These are phyloP conservation scores for Bromus sterilis DNA, from an alignment of 176 grass and related monocot genomes.

Conservation along the genomic window DNA sequence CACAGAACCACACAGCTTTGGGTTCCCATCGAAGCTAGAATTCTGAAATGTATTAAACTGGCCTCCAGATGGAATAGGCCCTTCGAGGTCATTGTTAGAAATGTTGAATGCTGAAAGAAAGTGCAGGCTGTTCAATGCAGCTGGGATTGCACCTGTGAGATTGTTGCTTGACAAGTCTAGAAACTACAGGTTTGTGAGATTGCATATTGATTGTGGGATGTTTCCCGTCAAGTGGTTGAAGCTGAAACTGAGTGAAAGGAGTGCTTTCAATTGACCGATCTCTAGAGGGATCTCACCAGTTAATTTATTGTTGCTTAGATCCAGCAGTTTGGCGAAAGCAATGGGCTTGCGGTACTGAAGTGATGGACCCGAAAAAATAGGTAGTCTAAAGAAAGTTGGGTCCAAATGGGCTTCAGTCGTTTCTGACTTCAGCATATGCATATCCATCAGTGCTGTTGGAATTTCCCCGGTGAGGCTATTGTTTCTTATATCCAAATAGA, in stretches of 20 bases:
- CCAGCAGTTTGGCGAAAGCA: not conserved
- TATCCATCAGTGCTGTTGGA: not conserved
- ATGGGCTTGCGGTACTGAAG: not conserved
- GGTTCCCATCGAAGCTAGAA: constrained; percentile 11
- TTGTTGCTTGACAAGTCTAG: constrained; percentile 6
- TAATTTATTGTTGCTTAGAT: not conserved
- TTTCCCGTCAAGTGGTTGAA: constrained; percentile 7
- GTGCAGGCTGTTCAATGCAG: not conserved
- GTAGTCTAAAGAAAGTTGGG: not conserved
- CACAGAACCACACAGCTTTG: constrained; percentile 9
- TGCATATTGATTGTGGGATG: not conserved
- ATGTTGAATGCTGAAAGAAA: constrained; percentile 7
- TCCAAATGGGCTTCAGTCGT: not conserved
- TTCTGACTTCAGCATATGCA: constrained; percentile 1
- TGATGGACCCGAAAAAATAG: not conserved
- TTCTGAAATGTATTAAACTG: constrained; percentile 1
- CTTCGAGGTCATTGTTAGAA: constrained; percentile 7
- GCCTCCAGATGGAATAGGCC: constrained; percentile 8
- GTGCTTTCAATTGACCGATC: constrained; percentile 4
- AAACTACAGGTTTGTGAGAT: not conserved
- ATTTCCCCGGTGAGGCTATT: constrained; percentile 10
- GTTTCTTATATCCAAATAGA: constrained; percentile 9
- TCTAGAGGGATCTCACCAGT: not conserved
- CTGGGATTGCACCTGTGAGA: not conserved
- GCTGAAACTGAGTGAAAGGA: constrained; percentile 11